A percentile compares a stretch with the other conserved stretches of the same genome.
Conservation (phyloP, 1,284 basidiomycete genomes). For the Papiliotrema terrestris region DNA sequence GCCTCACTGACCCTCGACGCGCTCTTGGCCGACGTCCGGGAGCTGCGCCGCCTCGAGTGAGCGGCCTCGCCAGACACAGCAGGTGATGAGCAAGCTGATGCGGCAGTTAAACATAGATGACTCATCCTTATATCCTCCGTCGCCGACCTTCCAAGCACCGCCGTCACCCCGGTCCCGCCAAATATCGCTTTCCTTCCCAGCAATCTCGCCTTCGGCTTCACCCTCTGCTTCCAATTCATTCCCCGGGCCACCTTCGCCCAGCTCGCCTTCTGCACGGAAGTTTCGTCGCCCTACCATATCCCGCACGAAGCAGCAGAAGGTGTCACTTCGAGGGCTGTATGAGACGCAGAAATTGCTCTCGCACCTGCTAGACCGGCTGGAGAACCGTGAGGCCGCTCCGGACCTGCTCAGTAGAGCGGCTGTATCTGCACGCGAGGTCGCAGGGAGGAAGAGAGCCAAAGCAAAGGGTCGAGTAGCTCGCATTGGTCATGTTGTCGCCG, state of each 20-base stretch:
- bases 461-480: constrained; percentile 15
- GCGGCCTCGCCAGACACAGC: background rate
- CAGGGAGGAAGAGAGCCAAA: constrained; percentile 11
- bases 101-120: constrained; percentile 15
- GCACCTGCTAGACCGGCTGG: constrained; percentile 37
- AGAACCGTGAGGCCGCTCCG: constrained; percentile 24
- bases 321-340: constrained; percentile 21
- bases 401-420: constrained; percentile 36
- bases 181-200: constrained; percentile 8
- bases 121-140: constrained; percentile 9
- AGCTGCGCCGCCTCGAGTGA: constrained; percentile 21
- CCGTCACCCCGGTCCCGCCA: constrained; percentile 11
- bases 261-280: constrained; percentile 5
- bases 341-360: constrained; percentile 42
- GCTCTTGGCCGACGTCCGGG: constrained; percentile 38
- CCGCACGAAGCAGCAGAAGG: constrained; percentile 8
- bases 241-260: constrained; percentile 1
- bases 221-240: background rate
- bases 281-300: constrained; percentile 21
- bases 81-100: background rate
- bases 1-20: constrained; percentile 23
- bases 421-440: constrained; percentile 14
- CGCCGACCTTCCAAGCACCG: constrained; percentile 12
- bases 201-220: background rate
- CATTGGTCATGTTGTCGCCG: constrained; percentile 26